These are phyloP conservation scores for Bjerkandera adusta DNA, from an alignment of 1,284 basidiomycete species.

Conservation along the genomic window DNA sequence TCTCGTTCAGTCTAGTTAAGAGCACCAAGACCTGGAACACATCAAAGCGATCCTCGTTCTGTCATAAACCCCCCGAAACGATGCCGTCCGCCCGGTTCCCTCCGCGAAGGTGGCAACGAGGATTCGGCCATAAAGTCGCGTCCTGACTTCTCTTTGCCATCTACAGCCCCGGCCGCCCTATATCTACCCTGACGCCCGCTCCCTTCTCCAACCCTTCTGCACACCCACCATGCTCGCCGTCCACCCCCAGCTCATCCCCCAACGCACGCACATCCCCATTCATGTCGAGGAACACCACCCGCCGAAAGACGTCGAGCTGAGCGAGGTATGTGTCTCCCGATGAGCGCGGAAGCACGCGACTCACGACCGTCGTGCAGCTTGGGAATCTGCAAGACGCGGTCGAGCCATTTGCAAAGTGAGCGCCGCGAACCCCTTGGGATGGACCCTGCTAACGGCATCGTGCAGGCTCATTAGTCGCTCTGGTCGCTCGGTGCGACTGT, in stretches of 20 bases:
- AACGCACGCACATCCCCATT: conserved; percentile 30
- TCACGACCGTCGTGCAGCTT: conserved; percentile 34
- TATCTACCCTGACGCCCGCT: conserved; percentile 20
- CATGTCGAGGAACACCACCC: conserved; percentile 29
- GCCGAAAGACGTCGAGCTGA: conserved; percentile 33
- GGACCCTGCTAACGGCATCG: conserved; percentile 13
- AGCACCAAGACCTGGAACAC: conserved; percentile 2
- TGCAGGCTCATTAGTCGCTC: conserved; percentile 41
- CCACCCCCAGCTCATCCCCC: conserved; percentile 24
- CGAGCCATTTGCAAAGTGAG: conserved; percentile 56
- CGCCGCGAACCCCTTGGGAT: conserved; percentile 4
- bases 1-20: background rate
- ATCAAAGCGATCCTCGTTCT: conserved; percentile 1
- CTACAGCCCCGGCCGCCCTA: conserved; percentile 10
- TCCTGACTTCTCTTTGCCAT: conserved; percentile 9
- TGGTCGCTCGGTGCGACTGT: conserved; percentile 44
- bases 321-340: conserved; percentile 36
- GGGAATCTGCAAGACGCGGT: conserved; percentile 51
- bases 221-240: conserved; percentile 37
- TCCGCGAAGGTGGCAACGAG: conserved; percentile 22
- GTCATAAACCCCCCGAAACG: conserved; percentile 13
- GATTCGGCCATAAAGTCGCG: conserved; percentile 15
- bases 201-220: conserved; percentile 10
- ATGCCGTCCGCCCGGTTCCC: conserved; percentile 19
- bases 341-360: conserved; percentile 12